Evolutionary conservation across 202 grass and related monocot genomes (phyloP), one percentile per base, ranked within the genome.

Genomic region (Dendrocalamus latiflorus): DNA sequence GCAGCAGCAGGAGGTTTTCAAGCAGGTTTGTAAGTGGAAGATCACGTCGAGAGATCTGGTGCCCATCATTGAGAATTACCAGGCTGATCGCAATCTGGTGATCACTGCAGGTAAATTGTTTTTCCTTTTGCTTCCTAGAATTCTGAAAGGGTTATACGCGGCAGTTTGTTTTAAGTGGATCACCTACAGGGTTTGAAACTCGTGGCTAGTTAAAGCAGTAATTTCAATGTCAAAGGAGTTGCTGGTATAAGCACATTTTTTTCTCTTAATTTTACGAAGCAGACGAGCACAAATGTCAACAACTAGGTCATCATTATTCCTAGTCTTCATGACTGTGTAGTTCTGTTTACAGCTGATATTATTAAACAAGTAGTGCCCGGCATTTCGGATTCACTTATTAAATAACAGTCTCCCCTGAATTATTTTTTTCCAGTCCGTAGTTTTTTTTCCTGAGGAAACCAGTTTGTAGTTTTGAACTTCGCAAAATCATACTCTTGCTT

Each of bases 11-110:
- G 85, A 93, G 55, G 89, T 98, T 47, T 98, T 98, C 91, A 95
- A 93, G 79, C 95, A 95, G 91, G 92, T 98, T 16, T 95, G 95
- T 84, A 98, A 93, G 82, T 98, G 95, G 95, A 98, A 91, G 38
- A 93, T 89, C 22, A 91, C 92, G 25, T 98, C 93, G 20, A 86
- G 73, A 30, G 89, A 98, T 90, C 70, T 98, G 73, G 90, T 98
- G 47, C 96, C 93, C 74, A 91, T 98, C 51, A 92, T 98, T 22
- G 96, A 98, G 75, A 88, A 91, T 57, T 90, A 93, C 72, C 93
- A 98, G 86, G 74, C 21, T 2, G 93, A 98, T 33, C 89, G 87
- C 76, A 95, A 92, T 86, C 83, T 93, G 60, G 87, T 93, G 28
- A 92, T 98, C 71, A 90, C 76, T 70, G 76, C 93, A 24, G 91